These are phyloP conservation scores for Malus hybrid DNA, from an alignment of 331 rosid species.

Conservation along the genomic window DNA sequence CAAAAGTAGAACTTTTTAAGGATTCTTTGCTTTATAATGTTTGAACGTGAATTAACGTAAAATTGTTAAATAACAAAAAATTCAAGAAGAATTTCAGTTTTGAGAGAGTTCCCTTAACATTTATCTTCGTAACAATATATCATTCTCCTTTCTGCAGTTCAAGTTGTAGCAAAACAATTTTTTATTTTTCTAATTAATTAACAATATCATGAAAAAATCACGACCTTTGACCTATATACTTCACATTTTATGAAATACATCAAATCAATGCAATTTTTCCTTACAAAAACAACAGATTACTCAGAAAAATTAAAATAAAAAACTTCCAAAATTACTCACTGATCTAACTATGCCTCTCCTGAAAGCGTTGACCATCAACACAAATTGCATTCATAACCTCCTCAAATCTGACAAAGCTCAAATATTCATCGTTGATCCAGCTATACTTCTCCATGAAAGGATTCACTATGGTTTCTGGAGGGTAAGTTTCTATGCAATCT, in stretches of 20 bases:
- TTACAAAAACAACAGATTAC: background rate
- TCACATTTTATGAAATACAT: background rate
- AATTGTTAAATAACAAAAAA: too few species aligned
- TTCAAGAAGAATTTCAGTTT: too few species aligned
- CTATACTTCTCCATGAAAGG: conserved; percentile 67
- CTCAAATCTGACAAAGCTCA: conserved; percentile 48
- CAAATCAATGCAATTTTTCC: background rate
- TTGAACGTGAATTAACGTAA: too few species aligned
- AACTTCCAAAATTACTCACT: background rate
- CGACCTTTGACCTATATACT: background rate
- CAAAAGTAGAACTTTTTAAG: rapidly evolving
- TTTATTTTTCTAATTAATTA: too few species aligned
- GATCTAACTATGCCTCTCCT: background rate
- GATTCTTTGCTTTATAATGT: too few species aligned
- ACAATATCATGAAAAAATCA: background rate
- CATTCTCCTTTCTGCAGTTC: background rate
- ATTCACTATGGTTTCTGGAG: conserved; percentile 38
- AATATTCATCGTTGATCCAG: conserved; percentile 63
- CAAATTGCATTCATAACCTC: background rate
- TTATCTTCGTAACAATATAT: background rate
- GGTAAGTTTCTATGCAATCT: conserved; percentile 49
- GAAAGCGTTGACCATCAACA: background rate
- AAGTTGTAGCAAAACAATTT: background rate
- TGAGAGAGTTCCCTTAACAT: too few species aligned
- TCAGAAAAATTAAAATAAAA: background rate